Evolutionary conservation across 2,329 filamentous ascomycete genomes (phyloP), one percentile per base, ranked within the genome.

Genomic region (Macrophomina pseudophaseolina): DNA sequence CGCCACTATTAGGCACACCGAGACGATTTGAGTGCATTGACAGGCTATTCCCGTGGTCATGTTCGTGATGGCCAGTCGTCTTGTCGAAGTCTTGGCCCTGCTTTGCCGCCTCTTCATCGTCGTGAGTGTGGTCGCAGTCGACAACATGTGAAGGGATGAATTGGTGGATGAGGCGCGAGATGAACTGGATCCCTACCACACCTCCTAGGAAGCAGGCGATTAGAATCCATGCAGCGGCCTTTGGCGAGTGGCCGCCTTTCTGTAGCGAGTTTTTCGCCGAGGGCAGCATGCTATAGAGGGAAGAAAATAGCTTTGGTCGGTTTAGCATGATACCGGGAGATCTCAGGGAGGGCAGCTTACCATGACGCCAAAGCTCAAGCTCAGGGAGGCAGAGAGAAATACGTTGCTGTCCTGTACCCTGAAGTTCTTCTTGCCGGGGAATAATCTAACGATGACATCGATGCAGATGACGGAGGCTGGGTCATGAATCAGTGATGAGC

Each of bases 361-460:
- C 93, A 99, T 97, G 53, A 98, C 94, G 51, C 95, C 94, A 71
- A 97, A 97, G 76, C 93, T 97, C 70, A 99, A 81, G 79, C 94
- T 97, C 68, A 98, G 81, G 0, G 94, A 97, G 28, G 89, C 88
- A 0, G 94, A 94, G 4, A 97, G 84, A 76, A 99, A 99, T 28
- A 84, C 84, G 81, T 92, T 94, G 80, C 92, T 97, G 69, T 97
- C 91, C 75, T 96, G 88, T 71, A 99, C 96, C 72, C 88, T 87
- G 78, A 98, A 99, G 75, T 89, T 85, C 72, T 85, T 87, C 79
- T 90, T 88, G 63, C 90, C 87, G 3, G 92, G 91, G 59, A 97
- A 82, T 62, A 86, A 84, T 66, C 89, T 89, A 59, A 97, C 83
- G 64, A 97, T 74, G 46, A 93, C 75, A 78, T 99, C 95, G 72